Evolutionary conservation across 495 filamentous ascomycete species (phyloP).

Genomic region (Neurospora sp.): DNA sequence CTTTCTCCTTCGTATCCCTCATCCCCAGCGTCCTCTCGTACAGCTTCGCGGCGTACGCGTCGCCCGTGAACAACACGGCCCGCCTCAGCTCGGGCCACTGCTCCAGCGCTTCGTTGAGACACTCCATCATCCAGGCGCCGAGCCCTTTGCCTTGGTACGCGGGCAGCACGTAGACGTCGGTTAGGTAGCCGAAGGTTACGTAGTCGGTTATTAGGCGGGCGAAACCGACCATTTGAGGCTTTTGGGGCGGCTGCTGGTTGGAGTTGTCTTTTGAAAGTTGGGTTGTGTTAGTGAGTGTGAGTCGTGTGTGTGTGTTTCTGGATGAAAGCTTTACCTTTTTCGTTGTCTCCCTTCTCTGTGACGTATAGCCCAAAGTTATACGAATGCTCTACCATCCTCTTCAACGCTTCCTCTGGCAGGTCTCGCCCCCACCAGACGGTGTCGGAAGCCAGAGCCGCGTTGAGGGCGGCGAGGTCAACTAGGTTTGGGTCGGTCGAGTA

Average conservation of each 20-base stretch:
- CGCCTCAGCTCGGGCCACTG: slow-evolving; percentile 47
- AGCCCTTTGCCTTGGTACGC: slow-evolving; percentile 51
- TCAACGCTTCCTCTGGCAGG: slow-evolving; percentile 28
- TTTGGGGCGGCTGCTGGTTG: slow-evolving; percentile 1
- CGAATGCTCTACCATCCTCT: slow-evolving; percentile 39
- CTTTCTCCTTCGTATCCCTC: slow-evolving; percentile 24
- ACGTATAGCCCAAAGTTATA: slow-evolving; percentile 47
- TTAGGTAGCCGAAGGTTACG: slow-evolving; percentile 57
- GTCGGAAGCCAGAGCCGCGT: slow-evolving; percentile 40
- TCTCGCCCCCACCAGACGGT: slow-evolving; percentile 46
- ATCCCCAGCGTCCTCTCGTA: slow-evolving; percentile 42
- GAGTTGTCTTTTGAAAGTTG: slow-evolving; percentile 6
- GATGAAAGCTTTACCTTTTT: slow-evolving; percentile 1
- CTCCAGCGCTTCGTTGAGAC: slow-evolving; percentile 44
- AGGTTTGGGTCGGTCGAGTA: slow-evolving; percentile 42
- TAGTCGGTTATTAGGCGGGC: slow-evolving; percentile 56
- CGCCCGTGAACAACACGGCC: slow-evolving; percentile 41
- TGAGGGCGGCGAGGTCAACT: slow-evolving; percentile 39
- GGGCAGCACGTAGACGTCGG: slow-evolving; percentile 54
- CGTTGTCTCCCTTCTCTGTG: slow-evolving; percentile 14
- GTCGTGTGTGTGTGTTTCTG: background rate
- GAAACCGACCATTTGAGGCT: slow-evolving; percentile 40
- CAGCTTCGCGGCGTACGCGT: slow-evolving; percentile 24
- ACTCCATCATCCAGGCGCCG: slow-evolving; percentile 51
- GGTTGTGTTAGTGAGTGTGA: background rate